A percentile compares a stretch with the other conserved stretches of the same genome.
These are phyloP conservation scores for Massarina eburnea DNA, from an alignment of 2,329 filamentous ascomycete genomes.

Conservation along the genomic window DNA sequence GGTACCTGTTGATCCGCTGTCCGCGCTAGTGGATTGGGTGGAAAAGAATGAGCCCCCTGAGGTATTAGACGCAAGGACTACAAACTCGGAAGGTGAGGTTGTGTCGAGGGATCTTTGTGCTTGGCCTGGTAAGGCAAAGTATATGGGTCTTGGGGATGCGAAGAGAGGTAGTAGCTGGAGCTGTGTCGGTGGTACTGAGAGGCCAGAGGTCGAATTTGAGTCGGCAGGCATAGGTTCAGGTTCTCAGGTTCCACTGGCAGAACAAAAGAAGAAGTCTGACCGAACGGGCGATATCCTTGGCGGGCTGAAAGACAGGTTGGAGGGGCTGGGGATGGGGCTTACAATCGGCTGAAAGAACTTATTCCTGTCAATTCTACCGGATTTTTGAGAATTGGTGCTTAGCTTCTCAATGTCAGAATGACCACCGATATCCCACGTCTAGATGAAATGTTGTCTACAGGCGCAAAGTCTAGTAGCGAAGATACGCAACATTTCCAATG, in stretches of 20 bases:
- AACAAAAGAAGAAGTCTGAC: constrained; percentile 5
- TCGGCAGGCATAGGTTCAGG: constrained; percentile 2
- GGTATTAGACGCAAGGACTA: constrained; percentile 20
- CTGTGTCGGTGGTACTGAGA: constrained; percentile 23
- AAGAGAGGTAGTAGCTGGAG: constrained; percentile 24
- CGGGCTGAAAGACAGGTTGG: constrained; percentile 19
- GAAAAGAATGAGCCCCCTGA: constrained; percentile 28
- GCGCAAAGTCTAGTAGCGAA: too few relatives aligned
- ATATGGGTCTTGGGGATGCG: constrained; percentile 17
- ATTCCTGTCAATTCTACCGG: background rate
- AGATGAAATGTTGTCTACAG: too few relatives aligned
- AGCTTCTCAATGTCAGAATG: too few relatives aligned
- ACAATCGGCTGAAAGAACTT: constrained; percentile 18
- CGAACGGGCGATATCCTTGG: constrained; percentile 19
- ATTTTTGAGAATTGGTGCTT: too few relatives aligned
- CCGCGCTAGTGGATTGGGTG: constrained; percentile 30
- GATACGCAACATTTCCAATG: too few relatives aligned
- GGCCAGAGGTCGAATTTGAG: constrained; percentile 6
- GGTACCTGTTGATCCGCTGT: constrained; percentile 20
- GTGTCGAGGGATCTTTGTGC: constrained; percentile 23
- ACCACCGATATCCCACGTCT: too few relatives aligned
- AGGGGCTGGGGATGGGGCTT: constrained; percentile 21
- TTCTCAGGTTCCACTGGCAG: too few relatives aligned
- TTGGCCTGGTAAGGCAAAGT: constrained; percentile 20
- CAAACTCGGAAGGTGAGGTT: constrained; percentile 15